phyloP scores from a whole-genome alignment of 495 filamentous ascomycete genomes.

The Trichoderma orchidacearum region DNA sequence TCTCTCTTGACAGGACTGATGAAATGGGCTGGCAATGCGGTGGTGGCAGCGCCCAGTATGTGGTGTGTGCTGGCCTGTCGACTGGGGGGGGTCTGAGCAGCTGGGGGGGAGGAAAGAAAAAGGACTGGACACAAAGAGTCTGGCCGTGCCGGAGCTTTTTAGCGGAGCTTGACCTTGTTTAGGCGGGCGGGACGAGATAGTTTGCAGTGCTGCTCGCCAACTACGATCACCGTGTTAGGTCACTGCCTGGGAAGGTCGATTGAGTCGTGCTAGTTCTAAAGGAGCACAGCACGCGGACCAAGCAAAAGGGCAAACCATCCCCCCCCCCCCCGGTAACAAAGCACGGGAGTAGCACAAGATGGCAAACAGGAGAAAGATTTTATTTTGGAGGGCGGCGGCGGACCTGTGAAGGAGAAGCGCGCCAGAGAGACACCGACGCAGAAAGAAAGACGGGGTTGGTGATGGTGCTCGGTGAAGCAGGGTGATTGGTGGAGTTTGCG shows the following conservation, averaged over 20 bases:
- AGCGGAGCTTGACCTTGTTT: background rate
- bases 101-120: background rate
- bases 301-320: too few relatives aligned
- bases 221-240: background rate
- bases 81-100: background rate
- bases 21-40: too few relatives aligned
- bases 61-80: background rate
- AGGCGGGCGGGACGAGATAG: background rate
- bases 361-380: background rate
- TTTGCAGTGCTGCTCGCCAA: background rate
- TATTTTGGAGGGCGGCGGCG: too few relatives aligned
- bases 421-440: background rate
- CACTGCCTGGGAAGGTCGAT: background rate
- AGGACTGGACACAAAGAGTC: too few relatives aligned
- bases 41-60: too few relatives aligned
- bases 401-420: background rate
- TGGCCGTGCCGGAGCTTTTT: background rate
- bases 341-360: too few relatives aligned
- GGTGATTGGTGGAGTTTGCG: background rate
- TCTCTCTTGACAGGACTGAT: too few relatives aligned
- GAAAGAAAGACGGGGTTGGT: background rate
- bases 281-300: too few relatives aligned
- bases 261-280: too few relatives aligned
- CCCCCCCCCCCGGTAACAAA: too few relatives aligned
- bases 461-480: background rate